Percentiles rank a stretch among this genome's conserved stretches.
phyloP scores from a whole-genome alignment of 371 early-diverging fungal species.

The Rhizomucor pusillus region DNA sequence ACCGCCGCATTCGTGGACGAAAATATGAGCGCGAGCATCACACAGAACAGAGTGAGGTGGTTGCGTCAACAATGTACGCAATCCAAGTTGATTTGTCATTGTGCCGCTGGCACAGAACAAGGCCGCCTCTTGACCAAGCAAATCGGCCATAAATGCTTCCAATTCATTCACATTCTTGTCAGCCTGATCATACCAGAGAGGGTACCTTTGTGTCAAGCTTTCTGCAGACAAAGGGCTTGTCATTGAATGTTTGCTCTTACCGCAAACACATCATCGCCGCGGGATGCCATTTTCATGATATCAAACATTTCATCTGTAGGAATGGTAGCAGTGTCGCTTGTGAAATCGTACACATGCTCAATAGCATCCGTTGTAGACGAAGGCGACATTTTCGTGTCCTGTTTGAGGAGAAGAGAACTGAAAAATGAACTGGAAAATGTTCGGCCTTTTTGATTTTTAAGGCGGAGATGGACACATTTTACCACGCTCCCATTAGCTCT shows the following conservation, averaged over 20 bases:
- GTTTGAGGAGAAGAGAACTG: no score
- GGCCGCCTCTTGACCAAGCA: slow-evolving; percentile 80
- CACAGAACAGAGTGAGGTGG: slow-evolving; percentile 82
- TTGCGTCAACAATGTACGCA: slow-evolving; percentile 38
- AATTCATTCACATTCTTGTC: slow-evolving; percentile 49
- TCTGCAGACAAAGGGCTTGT: neutral
- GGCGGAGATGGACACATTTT: no score
- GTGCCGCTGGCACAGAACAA: slow-evolving; percentile 68
- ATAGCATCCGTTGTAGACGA: no score
- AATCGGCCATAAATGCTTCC: slow-evolving; percentile 63
- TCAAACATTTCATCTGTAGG: slow-evolving; percentile 84
- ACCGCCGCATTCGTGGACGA: slow-evolving; percentile 81
- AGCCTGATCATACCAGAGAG: slow-evolving; percentile 3
- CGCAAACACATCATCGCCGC: slow-evolving; percentile 87
- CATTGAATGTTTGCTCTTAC: slow-evolving; percentile 27
- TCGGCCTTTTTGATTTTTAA: no score
- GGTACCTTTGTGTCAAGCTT: neutral
- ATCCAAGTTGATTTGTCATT: slow-evolving; percentile 25
- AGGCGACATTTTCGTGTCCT: no score
- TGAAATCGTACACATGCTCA: slow-evolving; percentile 39
- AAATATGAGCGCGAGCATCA: slow-evolving; percentile 80
- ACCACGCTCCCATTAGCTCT: no score
- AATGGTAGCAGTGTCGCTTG: slow-evolving; percentile 75
- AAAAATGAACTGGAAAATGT: no score
- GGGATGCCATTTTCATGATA: slow-evolving; percentile 69